Conservation (phyloP, 176 grass and related monocot genomes). For the Bonia amplexicaulis region DNA sequence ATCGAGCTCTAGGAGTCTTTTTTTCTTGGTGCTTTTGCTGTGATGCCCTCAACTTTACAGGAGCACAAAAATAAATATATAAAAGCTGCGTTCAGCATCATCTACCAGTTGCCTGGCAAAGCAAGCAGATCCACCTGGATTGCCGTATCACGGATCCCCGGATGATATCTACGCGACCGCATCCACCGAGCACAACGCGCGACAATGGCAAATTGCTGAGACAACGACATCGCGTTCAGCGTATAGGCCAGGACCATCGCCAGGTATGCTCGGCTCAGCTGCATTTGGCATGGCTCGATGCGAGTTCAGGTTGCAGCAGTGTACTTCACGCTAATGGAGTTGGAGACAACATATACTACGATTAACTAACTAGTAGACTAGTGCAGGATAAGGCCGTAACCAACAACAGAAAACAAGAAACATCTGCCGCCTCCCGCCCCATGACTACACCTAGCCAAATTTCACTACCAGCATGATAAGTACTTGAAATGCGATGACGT, state of each 20-base stretch:
- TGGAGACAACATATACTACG: too few relatives aligned
- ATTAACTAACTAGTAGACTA: too few relatives aligned
- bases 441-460: slow-evolving; percentile 7
- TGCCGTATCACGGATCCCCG: too few relatives aligned
- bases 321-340: background rate
- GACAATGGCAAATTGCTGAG: background rate
- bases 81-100: background rate
- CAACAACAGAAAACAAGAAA: background rate
- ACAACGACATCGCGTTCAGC: background rate
- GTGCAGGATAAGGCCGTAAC: background rate
- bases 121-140: background rate
- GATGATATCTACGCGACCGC: background rate
- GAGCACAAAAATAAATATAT: background rate
- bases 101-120: background rate
- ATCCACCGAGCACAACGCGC: background rate
- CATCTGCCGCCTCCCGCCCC: background rate
- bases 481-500: background rate
- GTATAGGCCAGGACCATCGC: background rate
- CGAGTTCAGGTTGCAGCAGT: background rate
- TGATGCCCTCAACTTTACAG: background rate
- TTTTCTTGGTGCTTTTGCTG: background rate
- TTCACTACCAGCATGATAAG: background rate
- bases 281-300: background rate
- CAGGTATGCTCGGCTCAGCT: background rate
- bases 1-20: background rate